Evolutionary conservation across 1,284 basidiomycete genomes (phyloP), one percentile per base, ranked within the genome.

Genomic region (Termitomyces sp.): DNA sequence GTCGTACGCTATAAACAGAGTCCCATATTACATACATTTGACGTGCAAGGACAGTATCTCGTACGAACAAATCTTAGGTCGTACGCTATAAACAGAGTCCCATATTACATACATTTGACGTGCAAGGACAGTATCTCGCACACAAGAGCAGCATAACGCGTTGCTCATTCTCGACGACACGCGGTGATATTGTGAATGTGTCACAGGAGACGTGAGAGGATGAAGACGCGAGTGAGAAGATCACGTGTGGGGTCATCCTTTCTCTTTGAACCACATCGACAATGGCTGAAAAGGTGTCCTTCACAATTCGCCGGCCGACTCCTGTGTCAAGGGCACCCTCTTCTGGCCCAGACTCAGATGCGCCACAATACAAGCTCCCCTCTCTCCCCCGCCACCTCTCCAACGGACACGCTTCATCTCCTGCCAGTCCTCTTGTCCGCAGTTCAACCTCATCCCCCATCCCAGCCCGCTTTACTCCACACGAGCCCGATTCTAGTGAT

Each of bases 281-380:
- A 57, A 74, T 72, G 69, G 60, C 70, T 3, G 69, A 74, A 56
- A 81, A 83, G 61, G 77, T 90, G 34, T 90, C 88, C 0, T 90
- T 91, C 65, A 90, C 84, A 1, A 76, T 91, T 49, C 81, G 86
- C 45, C 75, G 86, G 24, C 88, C 88, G 2, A 81, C 81, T 0
- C 83, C 86, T 0, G 65, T 76, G 1, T 87, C 86, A 9, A 73
- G 84, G 34, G 75, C 76, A 10, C 69, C 75, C 0, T 88, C 86
- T 0, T 78, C 82, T 31, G 82, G 80, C 4, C 70, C 76, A 48
- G 85, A 86, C 43, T 82, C 82, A 0, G 82, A 85, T 59, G 60
- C 66, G 1, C 60, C 70, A 0, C 66, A 68, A 9, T 85, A 87
- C 71, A 87, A 80, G 65, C 64, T 80, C 3, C 83, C 83, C 10